Evolutionary conservation across 1,284 basidiomycete genomes (phyloP), one percentile per base, ranked within the genome.

Genomic region (Mycosarcoma maydis): DNA sequence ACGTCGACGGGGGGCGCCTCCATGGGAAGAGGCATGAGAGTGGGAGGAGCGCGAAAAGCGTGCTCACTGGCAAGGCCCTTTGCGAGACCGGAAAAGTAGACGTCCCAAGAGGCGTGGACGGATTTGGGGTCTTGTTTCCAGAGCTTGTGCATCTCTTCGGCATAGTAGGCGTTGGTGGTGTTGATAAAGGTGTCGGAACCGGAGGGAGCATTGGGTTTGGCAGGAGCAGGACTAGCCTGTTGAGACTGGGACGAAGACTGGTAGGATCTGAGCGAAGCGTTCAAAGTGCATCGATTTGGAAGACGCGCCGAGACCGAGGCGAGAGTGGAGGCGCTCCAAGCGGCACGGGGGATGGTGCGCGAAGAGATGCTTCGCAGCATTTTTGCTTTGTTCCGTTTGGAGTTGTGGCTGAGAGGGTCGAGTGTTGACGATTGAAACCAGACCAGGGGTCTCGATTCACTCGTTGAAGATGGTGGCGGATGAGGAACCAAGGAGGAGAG

Each of bases 71-170:
- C 85, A 17, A 98, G 82, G 55, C 95, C 95, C 77, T 90, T 90
- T 76, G 96, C 92, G 82, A 98, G 87, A 34, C 92, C 96, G 10
- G 88, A 87, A 82, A 99, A 99, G 85, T 99, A 99, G 52, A 90
- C 88, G 69, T 91, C 87, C 96, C 96, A 99, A 27, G 93, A 96
- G 3, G 88, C 86, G 84, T 99, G 95, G 0, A 99, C 96, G 39
- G 91, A 90, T 72, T 88, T 87, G 36, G 93, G 92, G 84, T 99
- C 80, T 44, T 82, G 59, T 58, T 77, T 78, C 82, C 82, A 83
- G 38, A 56, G 73, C 39, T 80, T 73, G 69, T 80, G 74, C 83
- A 85, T 86, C 84, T 95, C 92, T 80, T 97, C 94, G 40, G 90
- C 91, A 82, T 98, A 98, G 85, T 95, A 94, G 36, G 92, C 86